These are phyloP conservation scores for Graphilbum sp. DNA, from an alignment of 2,329 filamentous ascomycete genomes.

Conservation along the genomic window DNA sequence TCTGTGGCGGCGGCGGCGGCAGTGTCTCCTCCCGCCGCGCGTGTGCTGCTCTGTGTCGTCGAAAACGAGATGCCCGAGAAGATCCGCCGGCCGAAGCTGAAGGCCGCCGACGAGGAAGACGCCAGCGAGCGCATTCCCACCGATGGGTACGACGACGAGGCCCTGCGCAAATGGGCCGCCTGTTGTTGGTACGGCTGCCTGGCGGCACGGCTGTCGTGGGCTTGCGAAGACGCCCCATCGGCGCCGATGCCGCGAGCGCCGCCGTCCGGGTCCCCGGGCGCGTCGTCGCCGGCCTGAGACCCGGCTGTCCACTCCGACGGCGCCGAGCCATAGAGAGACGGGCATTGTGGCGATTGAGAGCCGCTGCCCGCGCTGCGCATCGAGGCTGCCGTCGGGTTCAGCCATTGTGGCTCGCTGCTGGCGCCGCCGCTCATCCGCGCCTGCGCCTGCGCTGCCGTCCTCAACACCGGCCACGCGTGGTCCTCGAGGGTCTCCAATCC, in stretches of 20 bases:
- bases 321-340: neutral
- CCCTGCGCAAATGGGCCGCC: neutral
- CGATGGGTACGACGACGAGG: neutral
- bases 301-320: neutral
- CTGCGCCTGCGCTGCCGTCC: too few relatives aligned
- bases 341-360: neutral
- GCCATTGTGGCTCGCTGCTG: too few relatives aligned
- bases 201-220: too few relatives aligned
- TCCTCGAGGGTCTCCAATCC: too few relatives aligned
- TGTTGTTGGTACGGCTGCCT: neutral
- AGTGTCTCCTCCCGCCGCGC: neutral
- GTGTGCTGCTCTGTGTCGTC: too few relatives aligned
- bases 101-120: neutral
- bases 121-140: neutral
- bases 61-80: neutral
- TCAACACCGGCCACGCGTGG: too few relatives aligned
- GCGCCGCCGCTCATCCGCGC: too few relatives aligned
- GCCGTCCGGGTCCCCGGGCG: neutral
- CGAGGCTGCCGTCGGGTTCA: too few relatives aligned
- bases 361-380: too few relatives aligned
- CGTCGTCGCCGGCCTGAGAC: neutral
- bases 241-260: neutral
- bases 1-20: neutral
- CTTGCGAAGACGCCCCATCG: too few relatives aligned
- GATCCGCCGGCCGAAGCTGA: neutral